Evolutionary conservation across 768 basidiomycete species (phyloP), one percentile per base, ranked within the genome.

Genomic region (Epithele typhae): DNA sequence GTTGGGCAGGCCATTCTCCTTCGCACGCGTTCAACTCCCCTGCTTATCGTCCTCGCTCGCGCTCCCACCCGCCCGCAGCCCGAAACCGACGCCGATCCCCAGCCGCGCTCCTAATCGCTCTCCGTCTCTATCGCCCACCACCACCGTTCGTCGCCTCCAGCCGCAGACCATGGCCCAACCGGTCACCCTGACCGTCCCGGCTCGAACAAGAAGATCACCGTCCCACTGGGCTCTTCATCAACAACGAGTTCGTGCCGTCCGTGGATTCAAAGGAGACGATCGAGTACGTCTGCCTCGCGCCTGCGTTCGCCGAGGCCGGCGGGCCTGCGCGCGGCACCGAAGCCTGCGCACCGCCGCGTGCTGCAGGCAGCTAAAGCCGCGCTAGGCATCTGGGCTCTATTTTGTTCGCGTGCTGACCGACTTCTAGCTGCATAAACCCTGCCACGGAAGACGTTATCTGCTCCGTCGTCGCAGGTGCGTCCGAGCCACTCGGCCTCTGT

Each of bases 201-300:
- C 5, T 56, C 59, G 4, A 60, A 58, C 46, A 55, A 53, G 35
- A 61, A 69, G 57, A 70, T 90, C 40, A 69, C 70, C 27, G 73
- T 93, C 30, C 83, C 84, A 90, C 87, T 6, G 91, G 91, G 15
- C 74, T 95, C 21, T 97, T 90, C 71, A 93, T 97, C 68, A 83
- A 93, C 72, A 91, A 90, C 62, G 77, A 92, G 60, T 94, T 92
- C 58, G 84, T 89, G 23, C 64, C 80, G n/a, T 88, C 87, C 5
- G 73, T 75, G 21, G 84, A 88, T 57, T 84, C 81, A 25, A 59
- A 69, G 12, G 84, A 86, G 46, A 63, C 73, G 36, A 79, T 91
- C 60, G 61, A 76, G 87, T 88, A 56, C 55, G 80, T 64, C 15
- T 33, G 9, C 25, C 15, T n/a, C 25, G 17, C 30, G 24, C 27